phyloP scores from a whole-genome alignment of 176 grass and related monocot genomes.

The Carex pumila region DNA sequence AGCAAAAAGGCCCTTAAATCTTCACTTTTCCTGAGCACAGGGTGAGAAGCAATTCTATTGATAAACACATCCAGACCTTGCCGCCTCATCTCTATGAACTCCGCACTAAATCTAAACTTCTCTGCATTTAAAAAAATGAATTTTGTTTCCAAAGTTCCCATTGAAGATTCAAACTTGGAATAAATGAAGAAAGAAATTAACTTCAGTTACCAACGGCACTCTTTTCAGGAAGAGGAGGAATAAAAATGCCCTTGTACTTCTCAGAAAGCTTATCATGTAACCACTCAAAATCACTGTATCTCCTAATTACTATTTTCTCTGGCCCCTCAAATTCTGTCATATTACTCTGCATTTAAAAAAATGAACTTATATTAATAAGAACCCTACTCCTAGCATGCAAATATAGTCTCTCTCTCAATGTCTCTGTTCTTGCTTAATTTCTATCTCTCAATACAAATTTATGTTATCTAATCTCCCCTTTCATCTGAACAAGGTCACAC shows the following conservation, averaged over 20 bases:
- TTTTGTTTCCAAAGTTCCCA: background rate
- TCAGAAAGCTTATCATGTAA: conserved; percentile 84
- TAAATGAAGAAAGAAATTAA: background rate
- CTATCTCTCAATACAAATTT: background rate
- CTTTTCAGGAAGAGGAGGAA: conserved; percentile 95
- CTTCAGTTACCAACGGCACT: conserved; percentile 78
- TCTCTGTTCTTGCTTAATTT: background rate
- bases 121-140: conserved; percentile 37
- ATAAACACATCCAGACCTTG: conserved; percentile 84
- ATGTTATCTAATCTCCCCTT: background rate
- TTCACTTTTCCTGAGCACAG: conserved; percentile 83
- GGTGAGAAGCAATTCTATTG: conserved; percentile 90
- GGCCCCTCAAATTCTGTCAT: conserved; percentile 76
- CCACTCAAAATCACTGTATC: conserved; percentile 98
- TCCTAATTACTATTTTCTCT: conserved; percentile 97
- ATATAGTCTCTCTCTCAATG: background rate
- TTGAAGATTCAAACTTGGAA: conserved; percentile 13
- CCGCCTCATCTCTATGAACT: conserved; percentile 95
- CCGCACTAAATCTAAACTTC: conserved; percentile 92
- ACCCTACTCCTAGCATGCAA: background rate
- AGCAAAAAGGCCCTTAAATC: conserved; percentile 85
- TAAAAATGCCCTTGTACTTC: conserved; percentile 93
- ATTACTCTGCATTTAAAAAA: conserved; percentile 58
- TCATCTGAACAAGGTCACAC: background rate
- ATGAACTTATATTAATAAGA: conserved; percentile 8